A percentile compares a stretch with the other conserved stretches of the same genome.
These are phyloP conservation scores for Leccinum truebloodii DNA, from an alignment of 768 basidiomycete genomes.

Conservation along the genomic window DNA sequence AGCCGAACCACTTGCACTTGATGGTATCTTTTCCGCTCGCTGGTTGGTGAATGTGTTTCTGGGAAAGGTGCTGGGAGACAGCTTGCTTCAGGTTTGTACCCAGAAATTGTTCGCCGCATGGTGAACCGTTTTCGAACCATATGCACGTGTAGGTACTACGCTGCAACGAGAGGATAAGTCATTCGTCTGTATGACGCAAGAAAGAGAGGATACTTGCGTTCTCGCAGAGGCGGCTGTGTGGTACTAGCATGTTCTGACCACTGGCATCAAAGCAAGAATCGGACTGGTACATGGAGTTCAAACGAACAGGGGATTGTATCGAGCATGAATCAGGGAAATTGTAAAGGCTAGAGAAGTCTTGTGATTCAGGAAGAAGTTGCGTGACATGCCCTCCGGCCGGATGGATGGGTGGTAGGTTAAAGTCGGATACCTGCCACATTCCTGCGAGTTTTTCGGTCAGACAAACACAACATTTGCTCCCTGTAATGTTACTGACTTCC, in stretches of 20 bases:
- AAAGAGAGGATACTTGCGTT: background rate
- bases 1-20: conserved; percentile 22
- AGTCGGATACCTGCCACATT: too few relatives aligned
- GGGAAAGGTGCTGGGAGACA: conserved; percentile 14
- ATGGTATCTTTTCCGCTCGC: conserved; percentile 5
- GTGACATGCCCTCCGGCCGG: background rate
- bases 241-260: background rate
- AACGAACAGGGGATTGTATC: background rate
- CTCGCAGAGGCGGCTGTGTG: too few relatives aligned
- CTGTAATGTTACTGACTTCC: conserved; percentile 7
- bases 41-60: conserved; percentile 6
- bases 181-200: background rate
- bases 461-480: background rate
- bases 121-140: conserved; percentile 12
- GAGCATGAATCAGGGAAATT: background rate
- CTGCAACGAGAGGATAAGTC: background rate
- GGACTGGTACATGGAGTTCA: background rate
- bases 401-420: background rate
- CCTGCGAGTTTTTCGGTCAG: conserved; percentile 8
- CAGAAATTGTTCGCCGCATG: conserved; percentile 3
- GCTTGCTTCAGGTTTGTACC: conserved; percentile 13
- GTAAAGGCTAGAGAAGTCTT: background rate
- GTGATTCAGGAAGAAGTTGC: background rate
- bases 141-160: background rate
- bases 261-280: background rate